Base-by-base conservation (phyloP, 2,329 filamentous ascomycete species). In the Zelopaecilomyces penicillatus region DNA sequence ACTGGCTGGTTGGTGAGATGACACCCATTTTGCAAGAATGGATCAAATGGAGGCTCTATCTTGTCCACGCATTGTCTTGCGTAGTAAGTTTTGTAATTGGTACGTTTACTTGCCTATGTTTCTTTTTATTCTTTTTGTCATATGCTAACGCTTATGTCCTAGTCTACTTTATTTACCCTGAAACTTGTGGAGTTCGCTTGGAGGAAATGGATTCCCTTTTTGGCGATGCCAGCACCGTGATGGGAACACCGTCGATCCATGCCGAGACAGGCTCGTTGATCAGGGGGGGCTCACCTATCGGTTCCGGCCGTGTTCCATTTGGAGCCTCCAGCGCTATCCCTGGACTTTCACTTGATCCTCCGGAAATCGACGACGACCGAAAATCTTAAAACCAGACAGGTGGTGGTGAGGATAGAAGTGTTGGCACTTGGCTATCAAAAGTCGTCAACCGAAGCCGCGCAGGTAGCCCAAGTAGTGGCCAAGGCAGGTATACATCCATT, bases 161-260 rank as follows among this genome's bases (percentile, higher is more conserved):
- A 96, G 93, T 98, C 6, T 98, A 91, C 68, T 97, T 97, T 67
- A 79, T 95, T 54, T 98, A 97, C 63, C 93, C 93, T 30, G 93
- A 98, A 66, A 98, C 93, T 0, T 93, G 90, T 54, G 94, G 94
- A 57, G 83, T 98, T 46, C 84, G 90, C 46, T 75, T 98, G 41
- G 93, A 98, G 67, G 93, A 98, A 55, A 98, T 98, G 93, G 87
- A 95, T 62, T 77, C 81, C 3, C 69, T 98, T 11, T 98, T 98
- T 59, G 93, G 93, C 52, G 93, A 98, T 64, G 87, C 90, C 32
- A 93, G 87, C 28, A 90, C 87, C 3, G 79, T 83, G 8, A 83
- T 87, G 41, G 75, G 73, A 35, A 95, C 91, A 0, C 90, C 91
- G 2, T 80, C 82, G 37, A 74, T 87, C 1, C 76, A 82, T 47